Conservation (phyloP, 2,329 filamentous ascomycete species). For the Lachnellula hyalina region DNA sequence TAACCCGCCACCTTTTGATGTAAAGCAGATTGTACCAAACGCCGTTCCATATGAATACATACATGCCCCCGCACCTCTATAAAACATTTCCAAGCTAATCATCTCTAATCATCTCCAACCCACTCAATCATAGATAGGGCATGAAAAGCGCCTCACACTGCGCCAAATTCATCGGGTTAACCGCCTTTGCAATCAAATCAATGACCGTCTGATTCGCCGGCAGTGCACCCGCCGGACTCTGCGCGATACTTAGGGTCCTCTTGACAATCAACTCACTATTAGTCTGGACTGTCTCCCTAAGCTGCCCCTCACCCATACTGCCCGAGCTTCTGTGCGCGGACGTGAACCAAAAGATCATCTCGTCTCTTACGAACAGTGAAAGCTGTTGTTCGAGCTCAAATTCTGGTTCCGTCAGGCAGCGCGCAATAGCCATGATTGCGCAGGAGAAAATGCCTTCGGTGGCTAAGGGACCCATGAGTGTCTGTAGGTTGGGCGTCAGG, state of each 20-base stretch:
- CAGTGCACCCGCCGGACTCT: constrained; percentile 65
- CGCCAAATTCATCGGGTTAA: constrained; percentile 84
- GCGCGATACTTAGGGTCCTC: constrained; percentile 78
- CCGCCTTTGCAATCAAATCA: constrained; percentile 85
- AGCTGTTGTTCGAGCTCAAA: constrained; percentile 92
- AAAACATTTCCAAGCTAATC: neutral
- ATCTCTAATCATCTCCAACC: neutral
- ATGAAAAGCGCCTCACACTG: constrained; percentile 94
- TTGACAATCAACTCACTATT: constrained; percentile 93
- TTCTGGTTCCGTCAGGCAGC: constrained; percentile 84
- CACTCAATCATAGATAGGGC: constrained; percentile 70
- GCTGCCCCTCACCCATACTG: constrained; percentile 54
- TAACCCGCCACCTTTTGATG: constrained; percentile 11
- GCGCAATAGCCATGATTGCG: constrained; percentile 91
- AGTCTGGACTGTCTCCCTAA: constrained; percentile 69
- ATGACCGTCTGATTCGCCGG: constrained; percentile 97
- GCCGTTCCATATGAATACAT: neutral
- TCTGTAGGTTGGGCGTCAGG: constrained; percentile 92
- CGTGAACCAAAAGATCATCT: constrained; percentile 97
- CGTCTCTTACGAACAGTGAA: constrained; percentile 90
- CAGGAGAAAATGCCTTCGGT: constrained; percentile 96
- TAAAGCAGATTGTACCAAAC: neutral
- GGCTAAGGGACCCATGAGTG: constrained; percentile 89
- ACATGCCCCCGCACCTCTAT: neutral
- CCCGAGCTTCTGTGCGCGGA: constrained; percentile 58